Conservation (phyloP, 768 basidiomycete genomes). For the Gymnopilus dilepis region DNA sequence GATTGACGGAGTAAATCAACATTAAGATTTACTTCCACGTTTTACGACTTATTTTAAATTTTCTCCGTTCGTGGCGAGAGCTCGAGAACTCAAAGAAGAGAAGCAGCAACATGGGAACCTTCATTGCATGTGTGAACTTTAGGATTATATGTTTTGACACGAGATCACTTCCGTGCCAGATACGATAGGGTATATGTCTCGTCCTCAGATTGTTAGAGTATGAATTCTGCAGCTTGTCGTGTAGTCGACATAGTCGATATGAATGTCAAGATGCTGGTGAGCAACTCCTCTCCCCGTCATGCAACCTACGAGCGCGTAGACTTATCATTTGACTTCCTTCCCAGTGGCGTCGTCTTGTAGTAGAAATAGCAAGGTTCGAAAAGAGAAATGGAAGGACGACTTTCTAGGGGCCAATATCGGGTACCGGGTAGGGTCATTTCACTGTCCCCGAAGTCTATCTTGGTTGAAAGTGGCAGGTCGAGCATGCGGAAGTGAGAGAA, state of each 20-base stretch:
- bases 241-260: no score
- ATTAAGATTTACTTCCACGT: neutral
- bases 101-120: constrained; percentile 1
- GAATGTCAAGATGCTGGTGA: no score
- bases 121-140: neutral
- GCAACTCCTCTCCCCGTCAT: no score
- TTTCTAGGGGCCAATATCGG: neutral
- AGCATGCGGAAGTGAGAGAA: constrained; percentile 3
- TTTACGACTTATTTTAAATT: neutral
- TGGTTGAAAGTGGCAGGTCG: neutral
- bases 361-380: neutral
- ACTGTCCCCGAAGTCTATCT: neutral
- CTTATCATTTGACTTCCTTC: neutral
- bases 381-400: neutral
- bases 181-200: no score
- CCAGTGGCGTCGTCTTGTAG: neutral
- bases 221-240: no score
- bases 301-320: no score
- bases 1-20: neutral
- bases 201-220: no score
- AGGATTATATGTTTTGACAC: neutral
- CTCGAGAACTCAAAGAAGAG: neutral
- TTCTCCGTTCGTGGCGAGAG: neutral
- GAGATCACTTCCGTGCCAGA: no score
- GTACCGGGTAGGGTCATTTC: neutral